phyloP scores from a whole-genome alignment of 805 yeast genomes.

The Candida parachauliodes region DNA sequence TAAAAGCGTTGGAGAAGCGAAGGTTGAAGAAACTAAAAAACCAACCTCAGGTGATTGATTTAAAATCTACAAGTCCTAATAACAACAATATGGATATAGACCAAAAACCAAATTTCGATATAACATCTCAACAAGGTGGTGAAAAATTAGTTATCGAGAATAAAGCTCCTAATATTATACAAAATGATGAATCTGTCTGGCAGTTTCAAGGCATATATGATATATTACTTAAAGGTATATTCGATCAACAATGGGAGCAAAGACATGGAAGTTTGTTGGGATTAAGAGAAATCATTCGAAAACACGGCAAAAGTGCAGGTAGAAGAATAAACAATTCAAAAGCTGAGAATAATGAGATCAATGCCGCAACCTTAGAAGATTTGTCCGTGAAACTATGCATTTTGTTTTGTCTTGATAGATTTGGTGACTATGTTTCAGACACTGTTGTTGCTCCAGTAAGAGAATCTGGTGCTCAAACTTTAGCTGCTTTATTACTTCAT shows the following conservation, averaged over 20 bases:
- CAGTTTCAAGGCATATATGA: conserved; percentile 93
- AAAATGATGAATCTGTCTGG: conserved; percentile 79
- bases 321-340: conserved; percentile 61
- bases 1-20: conserved; percentile 92
- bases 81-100: conserved; percentile 18
- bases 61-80: conserved; percentile 20
- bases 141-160: conserved; percentile 84
- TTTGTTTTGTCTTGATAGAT: conserved; percentile 86
- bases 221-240: conserved; percentile 70
- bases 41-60: conserved; percentile 5
- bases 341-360: conserved; percentile 62
- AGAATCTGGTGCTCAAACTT: conserved; percentile 92
- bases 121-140: conserved; percentile 78
- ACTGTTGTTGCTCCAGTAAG: conserved; percentile 98
- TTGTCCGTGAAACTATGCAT: conserved; percentile 81
- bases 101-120: conserved; percentile 44
- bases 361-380: conserved; percentile 76
- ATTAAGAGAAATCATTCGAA: conserved; percentile 75
- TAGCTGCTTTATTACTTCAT: conserved; percentile 85
- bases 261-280: conserved; percentile 97
- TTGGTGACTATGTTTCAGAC: conserved; percentile 95
- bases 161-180: conserved; percentile 58
- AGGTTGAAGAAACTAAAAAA: conserved; percentile 51
- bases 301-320: conserved; percentile 85
- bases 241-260: conserved; percentile 86